Base-by-base conservation (phyloP, 306 rosid species). In the Quercus cerris region DNA sequence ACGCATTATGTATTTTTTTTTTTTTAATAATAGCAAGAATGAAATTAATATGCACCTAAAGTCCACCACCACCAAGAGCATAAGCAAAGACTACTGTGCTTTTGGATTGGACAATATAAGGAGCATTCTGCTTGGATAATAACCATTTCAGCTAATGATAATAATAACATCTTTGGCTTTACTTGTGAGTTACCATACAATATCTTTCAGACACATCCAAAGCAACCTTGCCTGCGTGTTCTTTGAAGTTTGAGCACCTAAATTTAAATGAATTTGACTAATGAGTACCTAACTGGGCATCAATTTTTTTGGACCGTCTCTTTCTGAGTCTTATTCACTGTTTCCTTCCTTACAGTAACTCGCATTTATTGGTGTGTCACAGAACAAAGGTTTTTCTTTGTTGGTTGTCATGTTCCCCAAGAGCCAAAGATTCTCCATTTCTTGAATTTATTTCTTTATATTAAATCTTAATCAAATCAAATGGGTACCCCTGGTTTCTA, bases 371-470 rank as follows among this genome's bases (percentile, higher is more conserved):
- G 41, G 83, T 44, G 71, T 57, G 71, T 57, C 78, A 77, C 75
- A 62, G 79, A 84, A 59, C 74, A 41, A 41, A 12, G 46, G 83
- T 75, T 70, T 82, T 77, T 71, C 72, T 62, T 25, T 68, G 75
- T 80, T 72, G 59, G 71, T 77, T 86, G 85, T 84, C 85, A 44
- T 80, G 77, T 78, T 76, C 77, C 77, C 20, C 30, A 18, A 80
- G 63, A 71, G 54, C 83, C 76, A 79, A 89, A 85, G 85, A 84
- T 81, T 74, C 85, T 81, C 75, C 62, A 52, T 70, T 80, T 78
- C 62, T 80, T 28, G 62, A 76, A 76, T 12, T 79, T 67, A 64
- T 33, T 41, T 19, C 11, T 38, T 38, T 38, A 38, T 38, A 10
- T 38, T 38, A 38, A 38, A 25, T 9, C 74, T 64, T 71, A 46